These are phyloP conservation scores for Pholiota microspora DNA, from an alignment of 768 basidiomycete genomes.

Conservation along the genomic window DNA sequence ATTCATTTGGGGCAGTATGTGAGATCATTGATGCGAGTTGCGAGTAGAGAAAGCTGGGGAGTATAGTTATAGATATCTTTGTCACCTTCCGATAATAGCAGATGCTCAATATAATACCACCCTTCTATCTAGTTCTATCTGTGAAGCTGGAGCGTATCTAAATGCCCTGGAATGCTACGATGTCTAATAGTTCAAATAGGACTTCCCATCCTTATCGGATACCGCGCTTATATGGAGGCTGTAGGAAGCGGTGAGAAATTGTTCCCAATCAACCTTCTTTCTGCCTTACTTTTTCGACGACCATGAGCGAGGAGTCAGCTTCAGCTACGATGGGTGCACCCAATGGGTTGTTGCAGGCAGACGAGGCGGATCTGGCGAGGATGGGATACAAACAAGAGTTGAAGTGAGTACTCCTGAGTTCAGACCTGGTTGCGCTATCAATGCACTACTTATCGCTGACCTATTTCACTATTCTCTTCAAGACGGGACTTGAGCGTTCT, in stretches of 20 bases:
- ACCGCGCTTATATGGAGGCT: not conserved
- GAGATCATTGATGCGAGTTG: too few species aligned
- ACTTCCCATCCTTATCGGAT: not conserved
- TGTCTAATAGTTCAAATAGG: not conserved
- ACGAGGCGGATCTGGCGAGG: constrained; percentile 62
- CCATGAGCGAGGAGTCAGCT: constrained; percentile 14
- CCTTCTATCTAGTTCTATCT: too few species aligned
- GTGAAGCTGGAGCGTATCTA: not conserved
- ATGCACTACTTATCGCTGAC: not conserved
- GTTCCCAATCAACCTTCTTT: not conserved
- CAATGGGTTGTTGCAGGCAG: constrained; percentile 32
- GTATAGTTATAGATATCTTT: too few species aligned
- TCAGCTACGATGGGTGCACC: not conserved
- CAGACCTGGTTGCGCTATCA: not conserved
- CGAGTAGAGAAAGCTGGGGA: too few species aligned
- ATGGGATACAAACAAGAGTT: constrained; percentile 77
- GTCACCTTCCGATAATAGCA: too few species aligned
- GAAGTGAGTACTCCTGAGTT: constrained; percentile 36
- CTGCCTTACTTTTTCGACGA: not conserved
- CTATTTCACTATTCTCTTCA: constrained; percentile 1
- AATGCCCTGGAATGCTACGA: not conserved
- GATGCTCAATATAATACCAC: too few species aligned
- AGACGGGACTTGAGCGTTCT: constrained; percentile 64
- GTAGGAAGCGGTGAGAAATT: not conserved
- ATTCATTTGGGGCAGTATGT: too few species aligned